Evolutionary conservation across 192 early-diverging fungal genomes (phyloP).

Genomic region (Thamnidium elegans): DNA sequence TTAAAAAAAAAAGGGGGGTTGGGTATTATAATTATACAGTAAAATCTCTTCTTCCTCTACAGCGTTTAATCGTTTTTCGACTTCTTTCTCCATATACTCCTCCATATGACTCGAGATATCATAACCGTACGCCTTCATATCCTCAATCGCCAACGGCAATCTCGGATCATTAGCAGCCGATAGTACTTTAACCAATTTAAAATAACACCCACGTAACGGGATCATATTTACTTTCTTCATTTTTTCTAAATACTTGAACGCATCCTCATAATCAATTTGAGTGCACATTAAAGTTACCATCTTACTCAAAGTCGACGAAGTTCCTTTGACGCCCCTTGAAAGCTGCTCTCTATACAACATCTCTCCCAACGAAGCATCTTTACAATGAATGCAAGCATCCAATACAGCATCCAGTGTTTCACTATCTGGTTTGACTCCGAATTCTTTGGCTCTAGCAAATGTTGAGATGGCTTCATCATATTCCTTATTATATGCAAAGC

Average conservation of each 20-base stretch:
- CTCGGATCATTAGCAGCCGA: slow-evolving; percentile 56
- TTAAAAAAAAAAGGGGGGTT: no score
- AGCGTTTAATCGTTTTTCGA: no score
- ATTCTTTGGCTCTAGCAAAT: slow-evolving; percentile 30
- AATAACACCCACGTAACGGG: slow-evolving; percentile 53
- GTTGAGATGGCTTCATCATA: slow-evolving; percentile 40
- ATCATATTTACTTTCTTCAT: slow-evolving; percentile 59
- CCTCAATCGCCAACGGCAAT: slow-evolving; percentile 53
- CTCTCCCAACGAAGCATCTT: slow-evolving; percentile 46
- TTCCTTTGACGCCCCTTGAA: slow-evolving; percentile 36
- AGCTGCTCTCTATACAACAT: slow-evolving; percentile 44
- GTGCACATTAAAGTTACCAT: slow-evolving; percentile 53
- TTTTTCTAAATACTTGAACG: slow-evolving; percentile 67
- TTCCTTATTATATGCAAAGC: slow-evolving; percentile 36
- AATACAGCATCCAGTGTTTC: slow-evolving; percentile 58
- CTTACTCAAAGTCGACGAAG: slow-evolving; percentile 45
- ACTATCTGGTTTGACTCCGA: slow-evolving; percentile 37
- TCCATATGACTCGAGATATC: slow-evolving; percentile 13
- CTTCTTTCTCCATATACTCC: slow-evolving; percentile 5
- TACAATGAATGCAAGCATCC: slow-evolving; percentile 42
- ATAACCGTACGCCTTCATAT: slow-evolving; percentile 60
- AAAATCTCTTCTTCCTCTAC: no score
- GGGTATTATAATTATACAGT: no score
- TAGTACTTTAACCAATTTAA: slow-evolving; percentile 54
- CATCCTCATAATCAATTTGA: slow-evolving; percentile 68